These are phyloP conservation scores for Ambrosia hybrid DNA, from an alignment of 140 eudicot genomes.

Conservation along the genomic window DNA sequence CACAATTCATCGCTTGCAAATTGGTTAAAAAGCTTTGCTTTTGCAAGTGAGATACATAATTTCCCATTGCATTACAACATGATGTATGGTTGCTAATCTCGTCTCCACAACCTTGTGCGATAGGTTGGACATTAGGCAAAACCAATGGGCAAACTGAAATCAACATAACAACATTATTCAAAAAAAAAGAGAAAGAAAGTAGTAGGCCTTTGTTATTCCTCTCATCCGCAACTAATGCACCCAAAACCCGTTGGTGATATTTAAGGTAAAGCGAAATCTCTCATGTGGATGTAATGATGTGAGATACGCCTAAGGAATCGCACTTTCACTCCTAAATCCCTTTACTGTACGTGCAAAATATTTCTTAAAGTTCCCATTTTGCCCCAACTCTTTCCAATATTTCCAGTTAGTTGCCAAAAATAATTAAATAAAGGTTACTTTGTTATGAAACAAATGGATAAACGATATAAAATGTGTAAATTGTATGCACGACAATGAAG, in stretches of 20 bases:
- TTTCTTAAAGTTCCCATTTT: not conserved
- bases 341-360: too few species aligned
- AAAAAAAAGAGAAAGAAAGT: not conserved
- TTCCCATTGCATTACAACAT: constrained; percentile 70
- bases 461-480: not conserved
- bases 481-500: not conserved
- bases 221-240: too few species aligned
- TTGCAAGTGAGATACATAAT: constrained; percentile 77
- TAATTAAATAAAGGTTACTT: too few species aligned
- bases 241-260: too few species aligned
- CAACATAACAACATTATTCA: not conserved
- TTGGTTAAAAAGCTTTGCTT: constrained; percentile 89
- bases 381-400: not conserved
- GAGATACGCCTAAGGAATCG: too few species aligned
- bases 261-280: too few species aligned
- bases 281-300: too few species aligned
- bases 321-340: too few species aligned
- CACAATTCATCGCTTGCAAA: constrained; percentile 95
- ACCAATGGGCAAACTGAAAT: constrained; percentile 84
- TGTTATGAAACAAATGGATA: not conserved
- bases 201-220: too few species aligned
- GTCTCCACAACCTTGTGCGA: constrained; percentile 58
- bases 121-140: constrained; percentile 62
- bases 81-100: constrained; percentile 48
- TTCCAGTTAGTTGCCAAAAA: too few species aligned